Evolutionary conservation across 768 basidiomycete genomes (phyloP).

Genomic region (Porpolomopsis calyptriformis): DNA sequence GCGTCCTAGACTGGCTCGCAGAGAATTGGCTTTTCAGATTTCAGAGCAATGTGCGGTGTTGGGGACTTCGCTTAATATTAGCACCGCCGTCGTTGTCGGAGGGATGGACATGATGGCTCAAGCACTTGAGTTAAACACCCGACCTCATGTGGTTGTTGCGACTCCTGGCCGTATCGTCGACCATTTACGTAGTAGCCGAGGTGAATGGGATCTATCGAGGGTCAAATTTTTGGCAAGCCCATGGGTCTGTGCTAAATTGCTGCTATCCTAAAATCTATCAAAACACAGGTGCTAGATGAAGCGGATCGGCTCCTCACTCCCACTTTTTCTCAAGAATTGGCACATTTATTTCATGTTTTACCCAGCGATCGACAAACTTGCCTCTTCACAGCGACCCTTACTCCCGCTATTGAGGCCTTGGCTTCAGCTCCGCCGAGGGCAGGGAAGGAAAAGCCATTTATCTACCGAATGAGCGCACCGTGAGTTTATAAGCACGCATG

Average conservation of each 20-base stretch:
- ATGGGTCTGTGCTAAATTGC: not conserved
- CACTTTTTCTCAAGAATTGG: conserved; percentile 81
- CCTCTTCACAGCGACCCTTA: conserved; percentile 92
- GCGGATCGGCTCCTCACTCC: conserved; percentile 86
- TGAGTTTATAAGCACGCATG: conserved; percentile 26
- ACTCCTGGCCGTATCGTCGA: conserved; percentile 95
- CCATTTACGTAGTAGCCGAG: conserved; percentile 64
- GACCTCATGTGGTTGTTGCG: conserved; percentile 90
- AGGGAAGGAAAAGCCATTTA: conserved; percentile 81
- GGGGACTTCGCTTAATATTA: conserved; percentile 69
- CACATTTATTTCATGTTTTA: conserved; percentile 62
- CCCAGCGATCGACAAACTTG: conserved; percentile 90
- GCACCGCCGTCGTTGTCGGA: conserved; percentile 85
- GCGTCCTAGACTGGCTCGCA: conserved; percentile 22
- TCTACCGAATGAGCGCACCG: conserved; percentile 69
- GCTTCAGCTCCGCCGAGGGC: conserved; percentile 60
- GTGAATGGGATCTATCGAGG: conserved; percentile 76
- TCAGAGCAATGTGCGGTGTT: conserved; percentile 92
- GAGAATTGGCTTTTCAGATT: conserved; percentile 95
- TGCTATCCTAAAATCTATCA: not conserved
- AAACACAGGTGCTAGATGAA: conserved; percentile 79
- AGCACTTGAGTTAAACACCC: conserved; percentile 71
- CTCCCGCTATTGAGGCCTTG: conserved; percentile 71
- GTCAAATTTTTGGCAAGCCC: conserved; percentile 70
- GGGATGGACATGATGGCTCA: conserved; percentile 99